Evolutionary conservation across 1,284 basidiomycete species (phyloP).

Genomic region (Kwoniella shivajii): DNA sequence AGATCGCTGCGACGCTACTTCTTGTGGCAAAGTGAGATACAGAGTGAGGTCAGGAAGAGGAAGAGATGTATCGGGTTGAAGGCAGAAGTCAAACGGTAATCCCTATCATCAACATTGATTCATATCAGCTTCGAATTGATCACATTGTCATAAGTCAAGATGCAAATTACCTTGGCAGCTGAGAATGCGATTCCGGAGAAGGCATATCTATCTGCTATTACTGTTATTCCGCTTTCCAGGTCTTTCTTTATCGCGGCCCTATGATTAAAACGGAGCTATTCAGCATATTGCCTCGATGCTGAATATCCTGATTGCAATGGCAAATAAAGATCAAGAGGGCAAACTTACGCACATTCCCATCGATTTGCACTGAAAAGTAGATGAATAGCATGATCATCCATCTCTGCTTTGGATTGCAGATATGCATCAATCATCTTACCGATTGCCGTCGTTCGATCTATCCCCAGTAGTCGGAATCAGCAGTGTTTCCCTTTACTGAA

Average conservation of each 20-base stretch:
- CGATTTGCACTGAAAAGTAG: constrained; percentile 95
- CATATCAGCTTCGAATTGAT: background rate
- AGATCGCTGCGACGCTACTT: constrained; percentile 69
- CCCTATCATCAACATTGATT: constrained; percentile 52
- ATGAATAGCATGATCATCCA: constrained; percentile 91
- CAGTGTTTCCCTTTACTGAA: background rate
- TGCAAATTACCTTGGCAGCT: constrained; percentile 66
- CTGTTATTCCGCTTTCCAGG: constrained; percentile 67
- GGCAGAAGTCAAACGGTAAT: constrained; percentile 72
- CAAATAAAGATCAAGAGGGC: background rate
- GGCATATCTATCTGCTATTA: constrained; percentile 93
- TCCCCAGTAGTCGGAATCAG: background rate
- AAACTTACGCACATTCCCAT: constrained; percentile 87
- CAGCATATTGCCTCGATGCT: background rate
- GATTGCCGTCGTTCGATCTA: constrained; percentile 88
- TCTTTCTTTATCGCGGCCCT: constrained; percentile 68
- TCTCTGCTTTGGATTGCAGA: constrained; percentile 75
- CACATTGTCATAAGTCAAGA: constrained; percentile 40
- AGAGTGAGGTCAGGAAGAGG: constrained; percentile 86
- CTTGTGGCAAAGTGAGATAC: constrained; percentile 81
- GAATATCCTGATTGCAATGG: background rate
- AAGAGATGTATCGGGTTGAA: constrained; percentile 78
- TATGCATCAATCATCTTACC: constrained; percentile 94
- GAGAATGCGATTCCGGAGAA: constrained; percentile 97
- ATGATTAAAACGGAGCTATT: background rate